These are phyloP conservation scores for Cardamine resedifolia DNA, from an alignment of 345 rosid species.

Conservation along the genomic window DNA sequence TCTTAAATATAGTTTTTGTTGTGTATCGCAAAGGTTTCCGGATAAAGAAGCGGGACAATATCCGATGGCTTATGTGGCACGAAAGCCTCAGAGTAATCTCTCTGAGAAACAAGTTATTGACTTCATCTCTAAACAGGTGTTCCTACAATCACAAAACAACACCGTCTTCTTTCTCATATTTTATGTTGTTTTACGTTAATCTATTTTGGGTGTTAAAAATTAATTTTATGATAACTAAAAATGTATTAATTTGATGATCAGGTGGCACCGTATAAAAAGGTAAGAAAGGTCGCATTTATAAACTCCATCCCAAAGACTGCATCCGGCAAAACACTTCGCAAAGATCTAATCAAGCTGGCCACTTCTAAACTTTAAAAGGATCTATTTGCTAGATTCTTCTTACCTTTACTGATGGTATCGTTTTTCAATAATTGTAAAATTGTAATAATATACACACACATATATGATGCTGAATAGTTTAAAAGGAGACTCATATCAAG, in stretches of 20 bases:
- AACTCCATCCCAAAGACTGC: slow-evolving; percentile 70
- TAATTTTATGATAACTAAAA: background rate
- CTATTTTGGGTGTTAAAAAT: background rate
- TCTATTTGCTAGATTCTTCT: background rate
- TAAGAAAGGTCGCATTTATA: slow-evolving; percentile 46
- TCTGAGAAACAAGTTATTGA: slow-evolving; percentile 52
- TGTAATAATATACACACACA: background rate
- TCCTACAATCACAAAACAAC: background rate
- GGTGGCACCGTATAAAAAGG: slow-evolving; percentile 86
- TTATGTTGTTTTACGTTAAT: background rate
- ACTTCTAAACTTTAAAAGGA: slow-evolving; percentile 61
- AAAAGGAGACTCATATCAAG: no score
- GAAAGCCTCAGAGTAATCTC: slow-evolving; percentile 46
- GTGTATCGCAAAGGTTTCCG: slow-evolving; percentile 56
- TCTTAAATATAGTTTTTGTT: no score
- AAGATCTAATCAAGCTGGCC: slow-evolving; percentile 76
- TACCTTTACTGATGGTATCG: background rate
- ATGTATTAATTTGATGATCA: slow-evolving; percentile 17
- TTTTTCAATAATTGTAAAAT: background rate
- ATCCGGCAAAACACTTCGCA: slow-evolving; percentile 83
- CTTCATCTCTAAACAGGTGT: slow-evolving; percentile 64
- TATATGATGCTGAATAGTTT: no score
- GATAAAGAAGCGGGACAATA: slow-evolving; percentile 72
- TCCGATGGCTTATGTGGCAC: slow-evolving; percentile 78
- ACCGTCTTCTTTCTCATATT: background rate